Evolutionary conservation across 148 eudicot genomes (phyloP).

Genomic region (Beta vulgaris): DNA sequence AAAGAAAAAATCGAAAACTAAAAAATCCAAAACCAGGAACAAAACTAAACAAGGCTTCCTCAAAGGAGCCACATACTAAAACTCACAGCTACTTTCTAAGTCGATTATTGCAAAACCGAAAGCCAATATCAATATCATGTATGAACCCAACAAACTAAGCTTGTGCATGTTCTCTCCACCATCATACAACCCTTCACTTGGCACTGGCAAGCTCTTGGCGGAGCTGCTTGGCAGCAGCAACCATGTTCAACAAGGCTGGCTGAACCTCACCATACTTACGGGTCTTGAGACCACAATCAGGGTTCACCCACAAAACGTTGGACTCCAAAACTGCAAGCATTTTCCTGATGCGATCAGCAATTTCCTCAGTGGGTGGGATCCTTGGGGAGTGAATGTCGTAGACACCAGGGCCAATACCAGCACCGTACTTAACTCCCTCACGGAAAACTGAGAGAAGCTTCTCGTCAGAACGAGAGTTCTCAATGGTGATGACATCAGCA

Average conservation of each 20-base stretch:
- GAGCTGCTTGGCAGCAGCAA: conserved; percentile 80
- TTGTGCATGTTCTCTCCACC: background rate
- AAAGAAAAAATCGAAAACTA: background rate
- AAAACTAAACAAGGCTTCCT: conserved; percentile 19
- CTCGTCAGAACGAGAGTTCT: conserved; percentile 97
- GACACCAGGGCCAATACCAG: conserved; percentile 96
- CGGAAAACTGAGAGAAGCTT: conserved; percentile 97
- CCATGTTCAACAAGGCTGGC: conserved; percentile 78
- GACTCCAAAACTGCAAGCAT: conserved; percentile 94
- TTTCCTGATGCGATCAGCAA: conserved; percentile 83
- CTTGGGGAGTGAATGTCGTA: conserved; percentile 97
- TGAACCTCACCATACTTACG: conserved; percentile 87
- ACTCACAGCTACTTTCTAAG: conserved; percentile 26
- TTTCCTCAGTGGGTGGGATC: conserved; percentile 86
- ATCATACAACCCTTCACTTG: conserved; percentile 42
- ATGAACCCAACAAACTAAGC: conserved; percentile 20
- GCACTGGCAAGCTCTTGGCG: conserved; percentile 79
- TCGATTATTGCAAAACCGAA: conserved; percentile 26
- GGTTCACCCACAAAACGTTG: conserved; percentile 96
- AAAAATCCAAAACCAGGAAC: conserved; percentile 14
- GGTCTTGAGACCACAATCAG: conserved; percentile 98
- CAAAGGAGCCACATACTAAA: conserved; percentile 13
- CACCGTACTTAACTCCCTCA: conserved; percentile 94
- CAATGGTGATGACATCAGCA: conserved; percentile 95
- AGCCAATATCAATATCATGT: conserved; percentile 25